Evolutionary conservation across 2,329 filamentous ascomycete species (phyloP).

Genomic region (Penicillium sp.): DNA sequence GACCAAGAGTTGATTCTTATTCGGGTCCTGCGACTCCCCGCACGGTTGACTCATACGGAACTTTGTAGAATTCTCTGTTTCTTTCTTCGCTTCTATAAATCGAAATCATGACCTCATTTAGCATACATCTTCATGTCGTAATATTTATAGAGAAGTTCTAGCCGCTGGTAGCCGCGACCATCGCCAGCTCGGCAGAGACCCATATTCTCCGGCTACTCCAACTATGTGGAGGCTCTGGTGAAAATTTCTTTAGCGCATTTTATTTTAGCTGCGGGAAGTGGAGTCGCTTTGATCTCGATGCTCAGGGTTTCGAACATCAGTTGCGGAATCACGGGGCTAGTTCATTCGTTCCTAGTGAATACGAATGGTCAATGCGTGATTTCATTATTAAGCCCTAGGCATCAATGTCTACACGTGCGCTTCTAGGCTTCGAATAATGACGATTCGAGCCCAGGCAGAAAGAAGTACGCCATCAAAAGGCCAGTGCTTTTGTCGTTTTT

Average conservation of each 20-base stretch:
- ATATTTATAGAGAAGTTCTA: not conserved
- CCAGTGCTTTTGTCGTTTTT: not conserved
- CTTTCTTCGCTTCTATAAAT: not conserved
- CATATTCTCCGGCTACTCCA: not conserved
- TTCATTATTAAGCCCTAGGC: not conserved
- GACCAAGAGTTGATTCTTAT: not conserved
- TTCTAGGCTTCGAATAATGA: not conserved
- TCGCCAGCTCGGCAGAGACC: not conserved
- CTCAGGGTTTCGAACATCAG: not conserved
- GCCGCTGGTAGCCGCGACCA: not conserved
- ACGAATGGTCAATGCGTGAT: not conserved
- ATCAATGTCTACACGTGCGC: not conserved
- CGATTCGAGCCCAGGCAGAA: not conserved
- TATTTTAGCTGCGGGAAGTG: constrained; percentile 1
- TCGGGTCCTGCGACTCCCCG: too few relatives aligned
- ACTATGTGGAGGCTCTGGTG: not conserved
- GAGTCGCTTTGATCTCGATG: constrained; percentile 1
- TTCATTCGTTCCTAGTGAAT: not conserved
- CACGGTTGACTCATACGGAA: not conserved
- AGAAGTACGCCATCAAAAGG: not conserved
- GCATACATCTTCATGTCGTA: not conserved
- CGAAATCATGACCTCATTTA: not conserved
- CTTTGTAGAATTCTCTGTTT: not conserved
- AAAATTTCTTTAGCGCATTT: not conserved
- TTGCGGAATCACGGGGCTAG: not conserved